A percentile compares a stretch with the other conserved stretches of the same genome.
Conservation (phyloP, 371 early-diverging fungal species). For the Rhizopus stolonifer region DNA sequence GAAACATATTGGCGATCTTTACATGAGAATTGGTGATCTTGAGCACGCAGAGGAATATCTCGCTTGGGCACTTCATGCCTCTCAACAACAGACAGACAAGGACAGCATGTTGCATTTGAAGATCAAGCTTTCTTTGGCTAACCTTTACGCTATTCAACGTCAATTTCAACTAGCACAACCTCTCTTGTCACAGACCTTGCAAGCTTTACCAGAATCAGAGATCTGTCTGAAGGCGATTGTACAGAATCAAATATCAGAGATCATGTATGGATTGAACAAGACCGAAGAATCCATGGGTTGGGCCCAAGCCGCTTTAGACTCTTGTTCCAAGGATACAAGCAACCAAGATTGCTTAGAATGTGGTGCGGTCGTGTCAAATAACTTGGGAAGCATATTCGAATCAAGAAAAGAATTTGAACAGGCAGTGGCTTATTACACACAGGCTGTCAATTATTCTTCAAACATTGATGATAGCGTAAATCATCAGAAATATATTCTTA, state of each 20-base stretch:
- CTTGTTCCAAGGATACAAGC: constrained; percentile 20
- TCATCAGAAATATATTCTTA: constrained; percentile 25
- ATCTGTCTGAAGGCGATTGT: constrained; percentile 46
- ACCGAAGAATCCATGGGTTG: constrained; percentile 52
- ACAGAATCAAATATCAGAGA: constrained; percentile 50
- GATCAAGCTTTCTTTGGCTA: constrained; percentile 38
- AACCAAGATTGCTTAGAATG: constrained; percentile 51
- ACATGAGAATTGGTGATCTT: constrained; percentile 52
- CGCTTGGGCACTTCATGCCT: constrained; percentile 42
- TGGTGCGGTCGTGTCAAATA: constrained; percentile 48
- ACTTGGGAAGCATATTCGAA: constrained; percentile 49
- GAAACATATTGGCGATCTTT: constrained; percentile 53
- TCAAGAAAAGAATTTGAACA: constrained; percentile 38
- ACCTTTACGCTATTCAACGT: constrained; percentile 47
- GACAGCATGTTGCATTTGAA: constrained; percentile 21
- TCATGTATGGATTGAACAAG: constrained; percentile 45
- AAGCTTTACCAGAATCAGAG: constrained; percentile 28
- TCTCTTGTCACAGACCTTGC: constrained; percentile 37
- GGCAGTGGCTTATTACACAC: constrained; percentile 40
- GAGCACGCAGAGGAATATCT: constrained; percentile 52
- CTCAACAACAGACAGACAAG: constrained; percentile 9
- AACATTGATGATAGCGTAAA: constrained; percentile 30
- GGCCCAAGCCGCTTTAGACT: constrained; percentile 50
- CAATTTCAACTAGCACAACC: constrained; percentile 43
- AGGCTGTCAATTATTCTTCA: constrained; percentile 38